Conservation (phyloP, 371 early-diverging fungal species). For the Funneliformis caledonium region DNA sequence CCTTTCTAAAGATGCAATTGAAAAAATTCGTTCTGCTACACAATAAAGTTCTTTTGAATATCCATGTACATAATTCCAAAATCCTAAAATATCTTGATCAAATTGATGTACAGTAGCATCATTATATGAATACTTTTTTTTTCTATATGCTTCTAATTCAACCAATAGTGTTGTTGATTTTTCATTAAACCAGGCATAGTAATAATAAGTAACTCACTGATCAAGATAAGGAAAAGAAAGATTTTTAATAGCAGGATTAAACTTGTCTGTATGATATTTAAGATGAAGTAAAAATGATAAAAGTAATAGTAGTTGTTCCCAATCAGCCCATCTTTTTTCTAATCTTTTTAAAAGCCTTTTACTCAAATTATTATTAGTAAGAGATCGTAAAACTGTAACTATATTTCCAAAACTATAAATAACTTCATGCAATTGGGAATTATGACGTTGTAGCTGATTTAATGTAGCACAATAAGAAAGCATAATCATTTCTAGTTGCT, state of each 20-base stretch:
- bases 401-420: background rate
- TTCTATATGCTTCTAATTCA: background rate
- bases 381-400: background rate
- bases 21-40: background rate
- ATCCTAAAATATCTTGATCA: background rate
- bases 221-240: background rate
- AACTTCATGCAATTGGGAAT: background rate
- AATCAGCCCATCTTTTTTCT: background rate
- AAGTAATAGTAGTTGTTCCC: constrained; percentile 14
- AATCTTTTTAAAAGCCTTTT: background rate
- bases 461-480: constrained; percentile 11
- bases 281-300: background rate
- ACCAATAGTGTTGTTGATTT: background rate
- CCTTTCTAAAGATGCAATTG: background rate
- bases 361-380: too few species aligned
- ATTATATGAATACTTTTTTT: background rate
- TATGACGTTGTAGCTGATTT: constrained; percentile 18
- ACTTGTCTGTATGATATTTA: background rate
- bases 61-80: background rate
- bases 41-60: background rate
- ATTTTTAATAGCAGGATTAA: background rate
- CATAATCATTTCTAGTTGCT: background rate
- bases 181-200: background rate
- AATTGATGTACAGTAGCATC: background rate
- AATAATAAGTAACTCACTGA: constrained; percentile 10